Percentiles rank a stretch among this genome's conserved stretches.
These are phyloP conservation scores for Thielaviopsis ethacetica DNA, from an alignment of 2,329 filamentous ascomycete genomes.

Conservation along the genomic window DNA sequence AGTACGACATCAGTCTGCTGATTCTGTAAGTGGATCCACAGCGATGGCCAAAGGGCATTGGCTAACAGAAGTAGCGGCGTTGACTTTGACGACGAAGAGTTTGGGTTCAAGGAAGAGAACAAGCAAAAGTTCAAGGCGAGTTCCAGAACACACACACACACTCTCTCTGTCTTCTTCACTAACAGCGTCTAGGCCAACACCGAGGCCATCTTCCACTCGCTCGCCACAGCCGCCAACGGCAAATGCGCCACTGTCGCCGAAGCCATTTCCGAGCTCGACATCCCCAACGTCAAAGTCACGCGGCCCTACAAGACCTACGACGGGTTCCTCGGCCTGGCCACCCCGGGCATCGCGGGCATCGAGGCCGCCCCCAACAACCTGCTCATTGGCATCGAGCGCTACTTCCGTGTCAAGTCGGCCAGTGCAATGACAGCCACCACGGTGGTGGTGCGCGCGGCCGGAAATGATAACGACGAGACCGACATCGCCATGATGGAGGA, in stretches of 20 bases:
- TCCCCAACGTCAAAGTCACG: constrained; percentile 59
- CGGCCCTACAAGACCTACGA: constrained; percentile 65
- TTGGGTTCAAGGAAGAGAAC: constrained; percentile 79
- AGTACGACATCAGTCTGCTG: constrained; percentile 59
- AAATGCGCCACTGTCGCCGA: constrained; percentile 72
- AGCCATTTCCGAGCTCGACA: constrained; percentile 64
- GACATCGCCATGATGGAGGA: constrained; percentile 27
- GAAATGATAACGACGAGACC: neutral
- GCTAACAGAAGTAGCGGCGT: constrained; percentile 43
- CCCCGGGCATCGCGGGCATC: constrained; percentile 30
- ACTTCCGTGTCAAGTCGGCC: constrained; percentile 70
- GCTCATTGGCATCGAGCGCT: constrained; percentile 75
- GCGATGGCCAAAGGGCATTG: too few relatives aligned
- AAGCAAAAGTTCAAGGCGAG: constrained; percentile 55
- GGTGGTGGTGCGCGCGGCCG: constrained; percentile 45
- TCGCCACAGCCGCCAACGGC: constrained; percentile 49
- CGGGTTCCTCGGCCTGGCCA: constrained; percentile 63
- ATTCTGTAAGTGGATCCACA: constrained; percentile 45
- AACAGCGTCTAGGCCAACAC: constrained; percentile 33
- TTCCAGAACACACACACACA: too few relatives aligned
- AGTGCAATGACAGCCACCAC: constrained; percentile 59
- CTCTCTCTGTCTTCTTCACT: neutral
- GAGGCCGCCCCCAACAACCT: constrained; percentile 36
- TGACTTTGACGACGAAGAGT: constrained; percentile 85
- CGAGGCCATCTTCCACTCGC: constrained; percentile 52